These are phyloP conservation scores for Pseudopithomyces chartarum DNA, from an alignment of 2,329 filamentous ascomycete genomes.

Conservation along the genomic window DNA sequence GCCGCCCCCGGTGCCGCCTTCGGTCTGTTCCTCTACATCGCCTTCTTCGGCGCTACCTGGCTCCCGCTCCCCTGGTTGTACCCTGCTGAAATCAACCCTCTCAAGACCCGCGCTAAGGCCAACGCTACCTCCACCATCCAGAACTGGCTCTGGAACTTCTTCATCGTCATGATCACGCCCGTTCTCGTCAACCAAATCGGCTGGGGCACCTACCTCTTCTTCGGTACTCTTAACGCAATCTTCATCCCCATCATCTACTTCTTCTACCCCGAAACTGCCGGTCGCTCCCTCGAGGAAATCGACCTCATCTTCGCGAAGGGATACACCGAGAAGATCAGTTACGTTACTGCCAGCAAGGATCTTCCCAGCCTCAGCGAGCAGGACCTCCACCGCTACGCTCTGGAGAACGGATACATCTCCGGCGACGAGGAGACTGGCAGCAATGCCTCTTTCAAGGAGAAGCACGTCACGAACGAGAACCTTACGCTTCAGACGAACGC, in stretches of 20 bases:
- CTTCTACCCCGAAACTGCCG: slow-evolving; percentile 62
- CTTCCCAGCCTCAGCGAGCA: slow-evolving; percentile 39
- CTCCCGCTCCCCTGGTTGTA: slow-evolving; percentile 34
- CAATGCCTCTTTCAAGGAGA: background rate
- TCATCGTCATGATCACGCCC: slow-evolving; percentile 3
- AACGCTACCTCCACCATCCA: slow-evolving; percentile 1
- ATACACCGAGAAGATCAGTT: slow-evolving; percentile 41
- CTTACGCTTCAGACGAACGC: background rate
- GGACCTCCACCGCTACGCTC: slow-evolving; percentile 15
- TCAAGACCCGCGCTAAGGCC: slow-evolving; percentile 10
- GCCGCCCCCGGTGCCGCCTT: slow-evolving; percentile 1
- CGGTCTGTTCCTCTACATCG: slow-evolving; percentile 51
- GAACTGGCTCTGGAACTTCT: slow-evolving; percentile 11
- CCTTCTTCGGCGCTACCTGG: slow-evolving; percentile 46
- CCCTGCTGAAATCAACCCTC: slow-evolving; percentile 12
- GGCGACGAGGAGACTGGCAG: background rate
- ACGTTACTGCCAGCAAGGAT: slow-evolving; percentile 45
- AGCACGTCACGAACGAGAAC: background rate
- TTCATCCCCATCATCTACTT: slow-evolving; percentile 61
- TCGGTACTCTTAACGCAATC: slow-evolving; percentile 57
- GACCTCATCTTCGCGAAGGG: slow-evolving; percentile 55
- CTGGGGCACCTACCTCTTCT: slow-evolving; percentile 53
- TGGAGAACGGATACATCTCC: background rate
- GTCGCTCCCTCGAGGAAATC: slow-evolving; percentile 58
- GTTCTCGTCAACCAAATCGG: slow-evolving; percentile 32